Percentiles rank a stretch among this genome's conserved stretches.
Evolutionary conservation across 805 yeast genomes (phyloP).

Genomic region (Saturnispora bothae): DNA sequence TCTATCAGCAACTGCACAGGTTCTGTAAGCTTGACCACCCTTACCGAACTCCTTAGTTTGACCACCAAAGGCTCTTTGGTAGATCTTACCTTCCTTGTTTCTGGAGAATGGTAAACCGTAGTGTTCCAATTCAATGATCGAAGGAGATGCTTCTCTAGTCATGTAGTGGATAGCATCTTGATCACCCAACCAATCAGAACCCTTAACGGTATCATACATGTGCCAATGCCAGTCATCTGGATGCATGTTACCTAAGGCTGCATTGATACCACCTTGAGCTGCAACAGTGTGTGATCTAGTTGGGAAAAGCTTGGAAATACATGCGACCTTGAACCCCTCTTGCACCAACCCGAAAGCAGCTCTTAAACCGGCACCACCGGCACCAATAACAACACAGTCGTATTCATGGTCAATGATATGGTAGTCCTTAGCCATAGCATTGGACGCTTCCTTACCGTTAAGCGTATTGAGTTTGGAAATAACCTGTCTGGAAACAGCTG

Average conservation of each 20-base stretch:
- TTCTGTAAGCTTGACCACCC: conserved; percentile 98
- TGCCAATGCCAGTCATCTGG: conserved; percentile 99
- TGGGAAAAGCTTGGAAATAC: conserved; percentile 93
- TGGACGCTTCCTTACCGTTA: conserved; percentile 42
- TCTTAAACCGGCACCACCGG: conserved; percentile 98
- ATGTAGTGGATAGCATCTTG: conserved; percentile 98
- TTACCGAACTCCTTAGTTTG: conserved; percentile 92
- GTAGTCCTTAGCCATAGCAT: conserved; percentile 56
- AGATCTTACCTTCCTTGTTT: conserved; percentile 91
- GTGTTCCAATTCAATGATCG: conserved; percentile 94
- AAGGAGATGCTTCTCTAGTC: conserved; percentile 96
- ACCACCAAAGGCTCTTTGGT: conserved; percentile 99
- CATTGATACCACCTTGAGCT: conserved; percentile 99
- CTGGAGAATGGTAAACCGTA: conserved; percentile 98
- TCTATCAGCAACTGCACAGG: conserved; percentile 99
- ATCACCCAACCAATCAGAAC: conserved; percentile 99
- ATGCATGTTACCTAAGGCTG: conserved; percentile 98
- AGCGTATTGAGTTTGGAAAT: conserved; percentile 32
- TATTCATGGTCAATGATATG: conserved; percentile 95
- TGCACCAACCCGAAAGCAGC: conserved; percentile 97
- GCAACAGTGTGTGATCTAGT: conserved; percentile 98
- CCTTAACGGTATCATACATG: conserved; percentile 98
- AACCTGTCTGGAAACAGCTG: conserved; percentile 21
- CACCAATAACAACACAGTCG: conserved; percentile 96
- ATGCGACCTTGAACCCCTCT: conserved; percentile 95